These are phyloP conservation scores for Cylindrotheca fusiformis DNA, from an alignment of 108 stramenopile genomes.

Conservation along the genomic window DNA sequence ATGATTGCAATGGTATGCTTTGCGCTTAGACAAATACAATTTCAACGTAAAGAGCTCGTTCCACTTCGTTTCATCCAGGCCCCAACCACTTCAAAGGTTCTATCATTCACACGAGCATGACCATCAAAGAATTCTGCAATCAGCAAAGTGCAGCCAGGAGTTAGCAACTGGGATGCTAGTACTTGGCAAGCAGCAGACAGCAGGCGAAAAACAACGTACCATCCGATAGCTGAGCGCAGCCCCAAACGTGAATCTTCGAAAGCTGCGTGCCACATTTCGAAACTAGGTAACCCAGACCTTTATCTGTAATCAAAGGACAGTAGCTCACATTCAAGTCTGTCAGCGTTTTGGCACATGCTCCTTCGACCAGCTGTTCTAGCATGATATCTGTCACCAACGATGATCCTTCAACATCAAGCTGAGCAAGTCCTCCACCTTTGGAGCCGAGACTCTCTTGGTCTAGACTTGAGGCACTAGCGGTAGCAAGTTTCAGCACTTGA, in stretches of 20 bases:
- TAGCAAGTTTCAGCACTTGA: slow-evolving; percentile 50
- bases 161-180: too few relatives aligned
- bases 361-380: slow-evolving; percentile 66
- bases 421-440: slow-evolving; percentile 32
- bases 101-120: slow-evolving; percentile 63
- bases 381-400: slow-evolving; percentile 39
- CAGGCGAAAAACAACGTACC: neutral
- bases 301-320: slow-evolving; percentile 58
- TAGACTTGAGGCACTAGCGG: slow-evolving; percentile 35
- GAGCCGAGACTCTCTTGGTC: slow-evolving; percentile 5
- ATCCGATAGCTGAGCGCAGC: slow-evolving; percentile 60
- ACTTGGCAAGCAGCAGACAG: neutral
- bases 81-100: slow-evolving; percentile 64
- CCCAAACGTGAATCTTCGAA: slow-evolving; percentile 68
- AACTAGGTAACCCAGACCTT: slow-evolving; percentile 80
- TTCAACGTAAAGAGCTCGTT: slow-evolving; percentile 17
- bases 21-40: too few relatives aligned
- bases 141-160: neutral
- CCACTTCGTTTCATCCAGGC: slow-evolving; percentile 86
- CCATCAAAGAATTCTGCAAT: slow-evolving; percentile 81
- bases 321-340: slow-evolving; percentile 72
- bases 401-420: slow-evolving; percentile 45
- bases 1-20: too few relatives aligned
- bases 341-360: slow-evolving; percentile 41
- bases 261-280: slow-evolving; percentile 56